Evolutionary conservation across 2,329 filamentous ascomycete species (phyloP).

Genomic region (Alternaria dauci): DNA sequence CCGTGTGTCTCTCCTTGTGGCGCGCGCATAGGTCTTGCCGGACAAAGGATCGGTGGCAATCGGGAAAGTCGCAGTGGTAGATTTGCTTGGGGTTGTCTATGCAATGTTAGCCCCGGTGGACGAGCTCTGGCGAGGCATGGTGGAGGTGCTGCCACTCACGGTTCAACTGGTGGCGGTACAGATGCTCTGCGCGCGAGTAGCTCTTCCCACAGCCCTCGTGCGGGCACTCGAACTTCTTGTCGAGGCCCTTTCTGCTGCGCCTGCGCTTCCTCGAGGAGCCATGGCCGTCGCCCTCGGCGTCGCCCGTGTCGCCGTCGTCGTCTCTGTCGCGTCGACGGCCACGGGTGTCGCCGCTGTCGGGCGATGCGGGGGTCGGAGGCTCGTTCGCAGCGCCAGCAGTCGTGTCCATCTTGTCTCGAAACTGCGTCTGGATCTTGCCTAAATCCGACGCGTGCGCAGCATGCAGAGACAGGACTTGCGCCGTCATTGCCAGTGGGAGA

Average conservation of each 20-base stretch:
- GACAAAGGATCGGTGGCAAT: constrained; percentile 90
- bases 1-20: constrained; percentile 60
- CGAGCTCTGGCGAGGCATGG: background rate
- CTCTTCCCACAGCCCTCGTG: constrained; percentile 91
- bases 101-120: constrained; percentile 19
- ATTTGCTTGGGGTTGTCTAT: constrained; percentile 92
- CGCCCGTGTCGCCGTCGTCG: constrained; percentile 36
- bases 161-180: constrained; percentile 96
- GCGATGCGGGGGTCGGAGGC: constrained; percentile 45
- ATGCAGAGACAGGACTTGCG: constrained; percentile 52
- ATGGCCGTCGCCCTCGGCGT: constrained; percentile 39
- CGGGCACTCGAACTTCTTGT: constrained; percentile 77
- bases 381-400: constrained; percentile 34
- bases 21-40: constrained; percentile 88
- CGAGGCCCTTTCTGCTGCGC: constrained; percentile 77
- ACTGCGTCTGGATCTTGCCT: constrained; percentile 45
- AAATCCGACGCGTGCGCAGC: constrained; percentile 48
- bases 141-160: constrained; percentile 62
- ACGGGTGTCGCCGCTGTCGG: constrained; percentile 45
- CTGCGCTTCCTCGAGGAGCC: constrained; percentile 64
- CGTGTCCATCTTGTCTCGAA: constrained; percentile 48
- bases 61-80: constrained; percentile 90
- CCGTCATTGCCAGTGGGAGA: constrained; percentile 44
- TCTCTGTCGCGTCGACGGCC: constrained; percentile 51
- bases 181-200: constrained; percentile 94